These are phyloP conservation scores for Paraphaeosphaeria sporulosa DNA, from an alignment of 2,329 filamentous ascomycete species.

Conservation along the genomic window DNA sequence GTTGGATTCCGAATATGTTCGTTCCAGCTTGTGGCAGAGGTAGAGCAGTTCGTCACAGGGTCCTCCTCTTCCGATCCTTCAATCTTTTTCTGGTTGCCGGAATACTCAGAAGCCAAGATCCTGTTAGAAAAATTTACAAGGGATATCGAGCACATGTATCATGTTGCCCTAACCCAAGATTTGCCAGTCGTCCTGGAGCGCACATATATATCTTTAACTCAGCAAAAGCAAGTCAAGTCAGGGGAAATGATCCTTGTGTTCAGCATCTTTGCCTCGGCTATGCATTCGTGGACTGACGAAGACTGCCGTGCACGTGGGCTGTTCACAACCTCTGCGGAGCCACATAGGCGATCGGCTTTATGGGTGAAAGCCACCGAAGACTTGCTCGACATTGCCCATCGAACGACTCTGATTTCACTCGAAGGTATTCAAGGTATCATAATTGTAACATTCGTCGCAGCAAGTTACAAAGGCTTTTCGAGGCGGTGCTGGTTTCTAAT, in stretches of 20 bases:
- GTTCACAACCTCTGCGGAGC: slow-evolving; percentile 24
- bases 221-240: slow-evolving; percentile 27
- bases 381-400: slow-evolving; percentile 43
- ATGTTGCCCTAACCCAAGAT: slow-evolving; percentile 44
- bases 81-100: slow-evolving; percentile 45
- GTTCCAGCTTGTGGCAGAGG: slow-evolving; percentile 13
- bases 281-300: slow-evolving; percentile 38
- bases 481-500: slow-evolving; percentile 41
- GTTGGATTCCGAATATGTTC: slow-evolving; percentile 19
- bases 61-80: slow-evolving; percentile 18
- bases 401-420: slow-evolving; percentile 30
- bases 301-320: slow-evolving; percentile 19
- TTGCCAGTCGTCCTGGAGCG: slow-evolving; percentile 35
- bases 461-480: slow-evolving; percentile 47
- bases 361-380: slow-evolving; percentile 45
- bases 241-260: slow-evolving; percentile 42
- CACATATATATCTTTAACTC: slow-evolving; percentile 34
- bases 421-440: slow-evolving; percentile 50
- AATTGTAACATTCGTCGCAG: slow-evolving; percentile 40
- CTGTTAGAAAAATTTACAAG: slow-evolving; percentile 44
- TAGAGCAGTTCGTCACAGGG: slow-evolving; percentile 9
- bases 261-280: slow-evolving; percentile 43
- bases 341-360: slow-evolving; percentile 32
- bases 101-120: slow-evolving; percentile 40
- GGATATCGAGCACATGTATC: slow-evolving; percentile 45